Evolutionary conservation across 2,329 filamentous ascomycete genomes (phyloP).

Genomic region (Hymenotorrendiella dingleyae): DNA sequence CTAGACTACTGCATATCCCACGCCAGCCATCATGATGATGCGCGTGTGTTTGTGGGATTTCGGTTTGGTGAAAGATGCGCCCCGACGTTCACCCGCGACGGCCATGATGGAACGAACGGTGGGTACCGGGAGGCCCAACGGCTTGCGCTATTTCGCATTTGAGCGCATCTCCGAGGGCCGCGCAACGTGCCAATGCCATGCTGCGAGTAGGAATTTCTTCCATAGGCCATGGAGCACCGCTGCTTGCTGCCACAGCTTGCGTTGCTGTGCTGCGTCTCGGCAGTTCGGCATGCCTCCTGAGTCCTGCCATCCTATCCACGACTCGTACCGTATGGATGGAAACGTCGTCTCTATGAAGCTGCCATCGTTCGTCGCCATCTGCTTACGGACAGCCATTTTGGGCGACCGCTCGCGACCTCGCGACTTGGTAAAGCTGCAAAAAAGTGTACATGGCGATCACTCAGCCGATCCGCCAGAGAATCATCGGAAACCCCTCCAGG

Average conservation of each 20-base stretch:
- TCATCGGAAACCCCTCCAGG: slow-evolving; percentile 7
- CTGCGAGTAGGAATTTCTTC: not conserved
- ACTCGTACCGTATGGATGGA: too few relatives aligned
- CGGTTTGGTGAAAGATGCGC: not conserved
- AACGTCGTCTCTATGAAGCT: too few relatives aligned
- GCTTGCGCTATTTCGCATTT: slow-evolving; percentile 8
- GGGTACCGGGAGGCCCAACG: not conserved
- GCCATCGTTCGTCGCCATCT: not conserved
- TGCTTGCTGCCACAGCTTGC: not conserved
- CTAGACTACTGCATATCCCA: not conserved
- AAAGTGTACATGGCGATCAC: slow-evolving; percentile 9
- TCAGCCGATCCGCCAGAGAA: slow-evolving; percentile 9
- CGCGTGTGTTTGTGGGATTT: not conserved
- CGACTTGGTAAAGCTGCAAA: slow-evolving; percentile 5
- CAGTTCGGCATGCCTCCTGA: not conserved
- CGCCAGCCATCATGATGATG: not conserved
- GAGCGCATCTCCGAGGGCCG: slow-evolving; percentile 8
- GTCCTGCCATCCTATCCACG: not conserved
- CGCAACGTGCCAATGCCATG: slow-evolving; percentile 4
- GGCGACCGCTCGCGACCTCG: slow-evolving; percentile 2
- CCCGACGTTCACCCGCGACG: not conserved
- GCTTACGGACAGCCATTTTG: not conserved
- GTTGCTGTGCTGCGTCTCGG: not conserved
- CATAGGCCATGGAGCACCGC: not conserved
- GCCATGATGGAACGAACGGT: not conserved